Conservation (phyloP, 129 eudicot species). For the Pulicaria dysenterica region DNA sequence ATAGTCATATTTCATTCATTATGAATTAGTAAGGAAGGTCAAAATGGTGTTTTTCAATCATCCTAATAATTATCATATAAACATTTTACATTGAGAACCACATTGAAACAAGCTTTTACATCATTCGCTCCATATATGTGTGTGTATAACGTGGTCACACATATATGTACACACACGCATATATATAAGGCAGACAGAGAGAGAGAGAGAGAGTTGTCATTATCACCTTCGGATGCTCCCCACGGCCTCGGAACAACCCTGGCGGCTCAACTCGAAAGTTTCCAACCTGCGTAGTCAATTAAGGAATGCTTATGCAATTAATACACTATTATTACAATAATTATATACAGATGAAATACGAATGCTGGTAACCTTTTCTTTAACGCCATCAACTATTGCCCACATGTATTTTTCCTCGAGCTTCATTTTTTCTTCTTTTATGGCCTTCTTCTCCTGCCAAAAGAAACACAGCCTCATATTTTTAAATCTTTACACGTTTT, state of each 20-base stretch:
- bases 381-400: constrained; percentile 96
- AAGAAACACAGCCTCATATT: neutral
- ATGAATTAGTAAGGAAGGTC: no score
- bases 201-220: constrained; percentile 11
- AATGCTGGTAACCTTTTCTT: constrained; percentile 71
- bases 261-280: constrained; percentile 99
- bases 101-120: no score
- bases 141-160: no score
- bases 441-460: constrained; percentile 87
- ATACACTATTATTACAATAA: neutral
- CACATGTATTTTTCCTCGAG: constrained; percentile 98
- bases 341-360: neutral
- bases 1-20: no score
- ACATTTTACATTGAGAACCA: no score
- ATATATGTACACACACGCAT: no score
- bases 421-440: constrained; percentile 86
- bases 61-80: no score
- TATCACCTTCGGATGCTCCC: constrained; percentile 97
- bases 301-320: neutral
- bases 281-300: constrained; percentile 67
- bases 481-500: neutral
- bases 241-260: constrained; percentile 98
- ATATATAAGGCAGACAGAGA: neutral
- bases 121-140: no score
- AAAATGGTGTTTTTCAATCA: no score